Conservation (phyloP, 2,329 filamentous ascomycete genomes). For the Trichoderma polysporum region DNA sequence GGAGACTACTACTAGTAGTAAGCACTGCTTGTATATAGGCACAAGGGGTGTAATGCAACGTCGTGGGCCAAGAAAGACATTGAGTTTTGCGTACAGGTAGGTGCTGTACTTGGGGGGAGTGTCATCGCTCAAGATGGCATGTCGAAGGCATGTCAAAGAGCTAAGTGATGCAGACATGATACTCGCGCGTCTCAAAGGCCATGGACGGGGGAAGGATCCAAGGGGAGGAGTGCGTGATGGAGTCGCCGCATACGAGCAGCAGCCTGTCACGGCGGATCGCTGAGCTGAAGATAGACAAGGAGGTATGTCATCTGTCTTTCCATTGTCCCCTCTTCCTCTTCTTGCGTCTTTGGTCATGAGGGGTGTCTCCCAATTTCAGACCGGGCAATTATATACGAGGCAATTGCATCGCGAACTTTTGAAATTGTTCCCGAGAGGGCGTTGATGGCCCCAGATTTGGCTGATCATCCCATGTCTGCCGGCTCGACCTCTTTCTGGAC, state of each 20-base stretch:
- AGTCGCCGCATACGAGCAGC: background rate
- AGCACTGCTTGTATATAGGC: background rate
- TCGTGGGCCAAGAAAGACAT: background rate
- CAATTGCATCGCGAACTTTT: background rate
- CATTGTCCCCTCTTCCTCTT: background rate
- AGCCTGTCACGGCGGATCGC: background rate
- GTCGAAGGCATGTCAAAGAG: background rate
- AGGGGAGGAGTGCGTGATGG: background rate
- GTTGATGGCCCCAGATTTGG: background rate
- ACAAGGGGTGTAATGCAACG: constrained; percentile 1
- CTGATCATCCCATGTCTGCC: background rate
- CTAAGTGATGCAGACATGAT: constrained; percentile 1
- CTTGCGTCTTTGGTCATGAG: background rate
- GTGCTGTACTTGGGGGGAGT: background rate
- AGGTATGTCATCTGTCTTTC: background rate
- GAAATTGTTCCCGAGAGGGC: background rate
- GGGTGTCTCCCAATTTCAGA: background rate
- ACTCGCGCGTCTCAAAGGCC: background rate
- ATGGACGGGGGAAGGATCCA: background rate
- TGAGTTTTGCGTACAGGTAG: background rate
- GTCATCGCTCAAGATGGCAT: constrained; percentile 10
- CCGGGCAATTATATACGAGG: background rate
- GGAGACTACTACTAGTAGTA: background rate
- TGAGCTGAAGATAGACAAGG: constrained; percentile 1
- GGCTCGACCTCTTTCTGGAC: background rate